Evolutionary conservation across 2,329 filamentous ascomycete genomes (phyloP).

Genomic region (Capronia epimyces): DNA sequence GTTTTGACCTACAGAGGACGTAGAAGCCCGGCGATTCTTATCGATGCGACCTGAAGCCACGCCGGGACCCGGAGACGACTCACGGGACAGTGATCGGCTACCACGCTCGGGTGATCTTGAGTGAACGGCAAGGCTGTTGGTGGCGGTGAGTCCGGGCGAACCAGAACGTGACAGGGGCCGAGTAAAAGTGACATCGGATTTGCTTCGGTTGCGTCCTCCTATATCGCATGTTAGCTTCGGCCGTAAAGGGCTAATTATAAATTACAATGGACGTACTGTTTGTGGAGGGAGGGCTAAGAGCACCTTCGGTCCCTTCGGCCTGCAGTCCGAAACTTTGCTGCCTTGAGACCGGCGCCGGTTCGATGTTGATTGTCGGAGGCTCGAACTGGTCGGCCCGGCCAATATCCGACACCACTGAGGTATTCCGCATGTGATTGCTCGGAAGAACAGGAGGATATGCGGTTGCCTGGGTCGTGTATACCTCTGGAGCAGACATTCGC

Average conservation of each 20-base stretch:
- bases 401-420: constrained; percentile 53
- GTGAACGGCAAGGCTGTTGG: constrained; percentile 34
- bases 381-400: constrained; percentile 70
- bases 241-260: neutral
- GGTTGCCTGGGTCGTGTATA: constrained; percentile 48
- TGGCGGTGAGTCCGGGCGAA: constrained; percentile 28
- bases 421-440: constrained; percentile 45
- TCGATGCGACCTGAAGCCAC: constrained; percentile 30
- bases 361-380: constrained; percentile 91
- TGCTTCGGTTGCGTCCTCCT: constrained; percentile 54
- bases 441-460: constrained; percentile 39
- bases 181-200: constrained; percentile 48
- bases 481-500: constrained; percentile 40
- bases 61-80: constrained; percentile 37
- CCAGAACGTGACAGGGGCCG: constrained; percentile 30
- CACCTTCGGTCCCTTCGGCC: constrained; percentile 65
- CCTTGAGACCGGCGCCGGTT: constrained; percentile 66
- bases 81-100: constrained; percentile 36
- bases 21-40: constrained; percentile 41
- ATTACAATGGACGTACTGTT: constrained; percentile 6
- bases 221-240: constrained; percentile 23
- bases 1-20: constrained; percentile 47
- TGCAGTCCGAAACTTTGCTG: constrained; percentile 61
- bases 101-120: constrained; percentile 41
- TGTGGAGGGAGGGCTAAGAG: constrained; percentile 66